phyloP scores from a whole-genome alignment of 1,284 basidiomycete genomes.

The Rhodotorula sp. region DNA sequence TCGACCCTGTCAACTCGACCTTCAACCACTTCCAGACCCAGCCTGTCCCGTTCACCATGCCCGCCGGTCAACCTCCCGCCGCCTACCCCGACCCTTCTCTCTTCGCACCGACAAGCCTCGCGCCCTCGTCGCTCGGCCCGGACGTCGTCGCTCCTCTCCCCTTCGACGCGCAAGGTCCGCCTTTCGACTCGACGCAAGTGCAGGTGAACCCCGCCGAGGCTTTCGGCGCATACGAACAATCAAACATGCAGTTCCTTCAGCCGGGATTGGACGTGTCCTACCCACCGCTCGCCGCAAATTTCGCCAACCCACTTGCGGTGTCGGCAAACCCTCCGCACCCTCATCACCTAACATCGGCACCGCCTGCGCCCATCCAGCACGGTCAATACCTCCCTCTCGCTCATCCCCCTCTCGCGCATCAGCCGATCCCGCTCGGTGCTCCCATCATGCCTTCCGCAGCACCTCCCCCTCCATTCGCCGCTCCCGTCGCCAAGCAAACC shows the following conservation, averaged over 20 bases:
- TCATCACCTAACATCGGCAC: too few relatives aligned
- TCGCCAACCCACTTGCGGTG: background rate
- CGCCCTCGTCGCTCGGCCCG: background rate
- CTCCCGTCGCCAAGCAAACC: background rate
- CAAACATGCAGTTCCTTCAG: too few relatives aligned
- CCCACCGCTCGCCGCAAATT: too few relatives aligned
- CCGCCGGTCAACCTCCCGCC: background rate
- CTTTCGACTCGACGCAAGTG: too few relatives aligned
- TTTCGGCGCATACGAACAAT: too few relatives aligned
- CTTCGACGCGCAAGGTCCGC: background rate
- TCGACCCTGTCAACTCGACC: background rate
- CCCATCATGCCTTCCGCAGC: background rate
- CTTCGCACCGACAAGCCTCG: constrained; percentile 6
- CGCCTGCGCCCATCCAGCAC: background rate
- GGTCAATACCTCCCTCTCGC: background rate
- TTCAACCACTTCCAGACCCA: constrained; percentile 27
- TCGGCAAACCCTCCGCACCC: background rate
- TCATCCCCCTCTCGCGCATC: background rate
- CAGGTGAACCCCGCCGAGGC: too few relatives aligned
- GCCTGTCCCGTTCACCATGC: constrained; percentile 18
- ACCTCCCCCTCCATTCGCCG: background rate
- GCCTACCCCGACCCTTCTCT: background rate
- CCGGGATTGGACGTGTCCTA: background rate
- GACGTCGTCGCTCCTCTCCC: background rate
- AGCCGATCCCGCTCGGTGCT: background rate